These are phyloP conservation scores for Aspergillus quadricinctus DNA, from an alignment of 2,329 filamentous ascomycete genomes.

Conservation along the genomic window DNA sequence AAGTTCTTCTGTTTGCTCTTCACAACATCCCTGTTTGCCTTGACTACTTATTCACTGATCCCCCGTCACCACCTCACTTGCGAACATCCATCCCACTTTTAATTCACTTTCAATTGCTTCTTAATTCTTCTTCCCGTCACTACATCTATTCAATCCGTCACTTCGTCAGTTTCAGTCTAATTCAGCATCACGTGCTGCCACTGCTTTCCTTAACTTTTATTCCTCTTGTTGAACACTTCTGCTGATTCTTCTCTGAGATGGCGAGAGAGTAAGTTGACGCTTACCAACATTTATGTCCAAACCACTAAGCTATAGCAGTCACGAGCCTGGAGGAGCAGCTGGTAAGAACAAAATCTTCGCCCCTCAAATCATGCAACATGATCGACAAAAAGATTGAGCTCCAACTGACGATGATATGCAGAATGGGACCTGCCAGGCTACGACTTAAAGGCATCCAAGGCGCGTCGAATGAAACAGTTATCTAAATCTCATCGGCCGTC, in stretches of 20 bases:
- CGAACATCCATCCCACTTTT: not conserved
- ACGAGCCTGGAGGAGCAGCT: conserved; percentile 20
- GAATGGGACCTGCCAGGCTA: conserved; percentile 23
- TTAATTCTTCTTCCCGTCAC: not conserved
- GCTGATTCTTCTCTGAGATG: not conserved
- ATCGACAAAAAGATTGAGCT: not conserved
- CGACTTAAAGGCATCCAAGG: conserved; percentile 5
- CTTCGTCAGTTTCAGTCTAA: not conserved
- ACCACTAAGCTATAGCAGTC: conserved; percentile 9
- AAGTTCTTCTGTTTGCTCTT: not conserved
- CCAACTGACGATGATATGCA: conserved; percentile 1
- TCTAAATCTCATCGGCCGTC: not conserved
- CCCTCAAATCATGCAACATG: not conserved
- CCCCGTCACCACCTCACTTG: not conserved
- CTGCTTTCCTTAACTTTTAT: not conserved
- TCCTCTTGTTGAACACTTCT: not conserved
- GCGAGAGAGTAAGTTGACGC: conserved; percentile 2
- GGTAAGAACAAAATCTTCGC: conserved; percentile 10
- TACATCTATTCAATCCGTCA: not conserved
- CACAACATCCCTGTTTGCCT: not conserved
- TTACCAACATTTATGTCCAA: conserved; percentile 1
- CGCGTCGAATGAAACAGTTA: not conserved
- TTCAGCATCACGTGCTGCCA: not conserved
- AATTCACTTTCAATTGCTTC: not conserved
- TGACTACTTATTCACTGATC: not conserved